phyloP scores from a whole-genome alignment of 2,329 filamentous ascomycete genomes.

The Tolypocladium sp. region DNA sequence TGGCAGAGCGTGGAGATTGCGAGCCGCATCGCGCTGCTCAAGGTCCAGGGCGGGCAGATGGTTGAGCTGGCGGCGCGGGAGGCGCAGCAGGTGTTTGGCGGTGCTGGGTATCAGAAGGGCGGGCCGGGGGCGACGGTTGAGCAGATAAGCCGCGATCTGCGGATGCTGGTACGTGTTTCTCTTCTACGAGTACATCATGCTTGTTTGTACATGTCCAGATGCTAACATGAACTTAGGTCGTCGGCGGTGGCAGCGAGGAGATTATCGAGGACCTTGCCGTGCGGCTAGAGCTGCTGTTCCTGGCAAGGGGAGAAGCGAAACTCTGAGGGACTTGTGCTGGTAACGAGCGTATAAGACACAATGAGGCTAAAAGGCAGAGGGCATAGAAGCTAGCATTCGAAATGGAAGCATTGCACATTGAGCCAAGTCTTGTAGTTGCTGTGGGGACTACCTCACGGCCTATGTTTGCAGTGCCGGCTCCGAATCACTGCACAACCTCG shows the following conservation, averaged over 20 bases:
- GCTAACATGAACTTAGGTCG: slow-evolving; percentile 25
- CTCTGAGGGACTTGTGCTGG: slow-evolving; percentile 2
- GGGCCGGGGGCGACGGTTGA: slow-evolving; percentile 40
- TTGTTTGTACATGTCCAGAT: neutral
- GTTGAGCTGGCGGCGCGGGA: slow-evolving; percentile 41
- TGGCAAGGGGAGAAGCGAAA: slow-evolving; percentile 10
- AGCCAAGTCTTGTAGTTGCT: no score
- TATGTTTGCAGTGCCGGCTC: no score
- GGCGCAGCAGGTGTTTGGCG: slow-evolving; percentile 45
- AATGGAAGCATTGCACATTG: no score
- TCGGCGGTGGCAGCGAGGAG: slow-evolving; percentile 46
- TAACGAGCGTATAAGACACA: no score
- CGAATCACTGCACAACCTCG: no score
- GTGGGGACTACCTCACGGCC: no score
- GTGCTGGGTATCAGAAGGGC: slow-evolving; percentile 39
- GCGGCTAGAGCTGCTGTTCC: slow-evolving; percentile 30
- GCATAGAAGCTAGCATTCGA: no score
- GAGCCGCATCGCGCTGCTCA: slow-evolving; percentile 23
- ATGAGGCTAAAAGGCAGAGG: no score
- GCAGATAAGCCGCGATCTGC: slow-evolving; percentile 42
- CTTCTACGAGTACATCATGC: slow-evolving; percentile 16
- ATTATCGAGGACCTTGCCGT: slow-evolving; percentile 42
- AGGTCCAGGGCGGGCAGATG: slow-evolving; percentile 39
- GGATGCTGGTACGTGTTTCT: slow-evolving; percentile 14
- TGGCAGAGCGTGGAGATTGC: slow-evolving; percentile 22